phyloP scores from a whole-genome alignment of 148 eudicot genomes.

The Cornus controversa region DNA sequence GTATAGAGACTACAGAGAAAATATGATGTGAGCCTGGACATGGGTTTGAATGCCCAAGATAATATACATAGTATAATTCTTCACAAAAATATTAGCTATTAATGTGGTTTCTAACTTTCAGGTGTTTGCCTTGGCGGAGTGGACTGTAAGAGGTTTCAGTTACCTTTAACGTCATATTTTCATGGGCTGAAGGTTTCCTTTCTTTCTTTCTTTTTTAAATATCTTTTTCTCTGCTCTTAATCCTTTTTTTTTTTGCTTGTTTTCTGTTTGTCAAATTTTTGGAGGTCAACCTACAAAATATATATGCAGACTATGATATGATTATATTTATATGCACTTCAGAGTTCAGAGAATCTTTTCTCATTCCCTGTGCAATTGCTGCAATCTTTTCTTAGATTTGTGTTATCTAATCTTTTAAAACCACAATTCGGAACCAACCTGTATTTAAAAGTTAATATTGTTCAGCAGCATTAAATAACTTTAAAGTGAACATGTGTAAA shows the following conservation, averaged over 20 bases:
- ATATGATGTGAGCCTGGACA: background rate
- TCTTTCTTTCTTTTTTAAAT: background rate
- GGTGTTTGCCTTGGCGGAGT: conserved; percentile 15
- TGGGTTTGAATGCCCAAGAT: background rate
- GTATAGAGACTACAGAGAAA: background rate
- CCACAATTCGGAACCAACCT: background rate
- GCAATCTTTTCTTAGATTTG: background rate
- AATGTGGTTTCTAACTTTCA: conserved; percentile 10
- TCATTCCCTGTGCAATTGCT: background rate
- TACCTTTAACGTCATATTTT: conserved; percentile 16
- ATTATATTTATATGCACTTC: background rate
- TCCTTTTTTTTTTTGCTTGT: background rate
- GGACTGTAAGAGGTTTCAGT: conserved; percentile 7
- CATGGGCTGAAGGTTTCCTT: conserved; percentile 21
- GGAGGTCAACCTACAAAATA: background rate
- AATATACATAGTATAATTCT: background rate
- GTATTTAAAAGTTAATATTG: background rate
- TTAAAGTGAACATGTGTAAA: background rate
- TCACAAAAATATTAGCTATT: too few relatives aligned
- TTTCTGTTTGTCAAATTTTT: background rate
- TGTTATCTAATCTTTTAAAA: background rate
- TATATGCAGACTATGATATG: background rate
- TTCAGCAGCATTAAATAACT: background rate
- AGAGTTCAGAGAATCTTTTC: background rate
- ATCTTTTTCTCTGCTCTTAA: background rate